These are phyloP conservation scores for Zygoascus tannicola DNA, from an alignment of 805 yeast genomes.

Conservation along the genomic window DNA sequence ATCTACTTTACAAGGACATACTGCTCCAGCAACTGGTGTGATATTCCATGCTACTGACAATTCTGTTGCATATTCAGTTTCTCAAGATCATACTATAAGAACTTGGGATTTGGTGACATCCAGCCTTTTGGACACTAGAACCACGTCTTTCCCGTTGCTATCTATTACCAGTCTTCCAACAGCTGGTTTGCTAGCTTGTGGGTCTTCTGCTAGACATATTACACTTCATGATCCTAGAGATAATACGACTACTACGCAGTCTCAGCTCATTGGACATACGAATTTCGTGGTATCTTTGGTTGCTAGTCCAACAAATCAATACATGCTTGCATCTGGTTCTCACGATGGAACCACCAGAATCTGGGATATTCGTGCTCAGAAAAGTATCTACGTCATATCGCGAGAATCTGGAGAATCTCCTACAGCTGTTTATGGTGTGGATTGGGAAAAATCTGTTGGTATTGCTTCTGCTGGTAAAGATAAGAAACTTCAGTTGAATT, in stretches of 20 bases:
- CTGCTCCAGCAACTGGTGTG: slow-evolving; percentile 80
- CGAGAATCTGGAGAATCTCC: slow-evolving; percentile 46
- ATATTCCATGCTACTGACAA: slow-evolving; percentile 62
- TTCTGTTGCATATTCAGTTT: slow-evolving; percentile 84
- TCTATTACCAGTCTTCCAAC: slow-evolving; percentile 60
- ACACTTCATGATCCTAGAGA: slow-evolving; percentile 85
- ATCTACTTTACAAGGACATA: slow-evolving; percentile 68
- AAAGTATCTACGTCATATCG: slow-evolving; percentile 70
- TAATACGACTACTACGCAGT: slow-evolving; percentile 42
- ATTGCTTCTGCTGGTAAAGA: slow-evolving; percentile 92
- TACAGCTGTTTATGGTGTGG: slow-evolving; percentile 74
- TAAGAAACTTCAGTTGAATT: slow-evolving; percentile 80
- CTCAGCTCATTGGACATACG: slow-evolving; percentile 78
- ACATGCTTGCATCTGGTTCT: slow-evolving; percentile 83
- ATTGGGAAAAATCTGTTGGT: slow-evolving; percentile 73
- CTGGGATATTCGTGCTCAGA: slow-evolving; percentile 89
- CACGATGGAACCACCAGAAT: slow-evolving; percentile 93
- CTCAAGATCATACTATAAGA: slow-evolving; percentile 90
- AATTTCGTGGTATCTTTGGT: slow-evolving; percentile 80
- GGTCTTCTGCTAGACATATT: slow-evolving; percentile 98
- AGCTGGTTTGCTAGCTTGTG: slow-evolving; percentile 65
- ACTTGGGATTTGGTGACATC: slow-evolving; percentile 95
- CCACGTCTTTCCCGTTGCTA: slow-evolving; percentile 76
- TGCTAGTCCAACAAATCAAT: slow-evolving; percentile 60
- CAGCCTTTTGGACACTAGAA: slow-evolving; percentile 75